These are phyloP conservation scores for Claviceps pazoutovae DNA, from an alignment of 2,329 filamentous ascomycete genomes.

Conservation along the genomic window DNA sequence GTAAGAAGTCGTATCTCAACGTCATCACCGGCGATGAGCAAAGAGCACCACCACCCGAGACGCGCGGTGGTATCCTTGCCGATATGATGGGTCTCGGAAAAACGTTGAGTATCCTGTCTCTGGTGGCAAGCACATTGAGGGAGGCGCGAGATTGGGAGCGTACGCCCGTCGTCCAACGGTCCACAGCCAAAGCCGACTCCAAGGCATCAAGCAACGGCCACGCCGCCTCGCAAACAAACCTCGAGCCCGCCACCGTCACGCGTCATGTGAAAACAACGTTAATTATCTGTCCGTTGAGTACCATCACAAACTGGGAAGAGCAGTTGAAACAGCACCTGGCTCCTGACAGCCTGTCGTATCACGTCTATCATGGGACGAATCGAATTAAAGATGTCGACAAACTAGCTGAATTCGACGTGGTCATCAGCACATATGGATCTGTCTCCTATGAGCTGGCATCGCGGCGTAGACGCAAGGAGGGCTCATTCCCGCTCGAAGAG, in stretches of 20 bases:
- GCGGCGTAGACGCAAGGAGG: conserved; percentile 46
- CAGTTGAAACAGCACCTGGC: conserved; percentile 76
- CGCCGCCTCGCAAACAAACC: conserved; percentile 19
- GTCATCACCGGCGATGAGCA: conserved; percentile 66
- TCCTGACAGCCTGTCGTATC: conserved; percentile 49
- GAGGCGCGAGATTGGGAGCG: conserved; percentile 50
- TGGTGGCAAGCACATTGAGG: conserved; percentile 52
- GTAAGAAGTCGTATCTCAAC: conserved; percentile 57
- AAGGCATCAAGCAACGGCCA: conserved; percentile 19
- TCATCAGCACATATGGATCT: conserved; percentile 88
- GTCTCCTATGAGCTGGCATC: conserved; percentile 64
- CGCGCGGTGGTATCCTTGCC: conserved; percentile 60
- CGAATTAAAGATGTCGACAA: conserved; percentile 55
- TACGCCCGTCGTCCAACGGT: conserved; percentile 36
- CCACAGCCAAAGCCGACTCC: conserved; percentile 24
- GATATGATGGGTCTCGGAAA: conserved; percentile 89
- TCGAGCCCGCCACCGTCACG: conserved; percentile 37
- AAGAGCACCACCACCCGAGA: conserved; percentile 46
- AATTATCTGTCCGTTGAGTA: conserved; percentile 78
- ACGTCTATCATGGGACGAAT: conserved; percentile 75
- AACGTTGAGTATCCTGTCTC: conserved; percentile 70
- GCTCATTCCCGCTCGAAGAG: conserved; percentile 52
- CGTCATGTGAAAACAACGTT: conserved; percentile 68
- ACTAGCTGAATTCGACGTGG: conserved; percentile 62
- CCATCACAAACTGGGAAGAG: conserved; percentile 86